Evolutionary conservation across 2,329 filamentous ascomycete genomes (phyloP), one percentile per base, ranked within the genome.

Genomic region (Cadophora sp.): DNA sequence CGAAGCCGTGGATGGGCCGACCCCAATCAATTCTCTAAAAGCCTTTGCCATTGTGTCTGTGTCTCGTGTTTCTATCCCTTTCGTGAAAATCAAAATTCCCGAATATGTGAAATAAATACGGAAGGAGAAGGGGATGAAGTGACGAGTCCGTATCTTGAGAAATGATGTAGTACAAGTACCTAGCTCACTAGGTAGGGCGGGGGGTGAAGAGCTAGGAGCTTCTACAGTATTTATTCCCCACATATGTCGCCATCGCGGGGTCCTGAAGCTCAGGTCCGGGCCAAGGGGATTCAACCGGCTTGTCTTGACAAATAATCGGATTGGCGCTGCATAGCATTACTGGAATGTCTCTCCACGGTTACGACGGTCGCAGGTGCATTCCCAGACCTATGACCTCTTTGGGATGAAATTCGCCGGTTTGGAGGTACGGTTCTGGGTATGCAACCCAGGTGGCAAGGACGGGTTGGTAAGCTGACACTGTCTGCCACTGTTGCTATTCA

Each of bases 1-100:
- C 0, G 86, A 85, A 8, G 88, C 88, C 0, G 84, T 86, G 16
- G 86, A 87, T 27, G 84, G 83, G 11, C 81, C 76, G 14, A 84
- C 79, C 67, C 89, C 89, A 65, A 91, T 62, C 11, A 77, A 55
- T 65, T 76, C 73, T 59, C 75, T 70, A 62, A 78, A 77, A 55
- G 65, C 64, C 62, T 74, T 73, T 26, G 74, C 69, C 71, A 74
- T 75, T 51, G 34, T 66, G 19, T 48, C 24, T 12, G 7, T 56
- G 37, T 51, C 53, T 34, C 27, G 50, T 26, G 7, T 55, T 19
- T 27, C 27, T 12, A 16, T n/a, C 14, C 16, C n/a, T n/a, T n/a
- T n/a, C 5, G 31, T 34, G 31, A 5, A 34, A 34, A 34, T 5
- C 9, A 34, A 4, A 34, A 34, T 5, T 34, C 31, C 9, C 31